Evolutionary conservation across 129 eudicot genomes (phyloP).

Genomic region (Helichrysum umbraculigerum): DNA sequence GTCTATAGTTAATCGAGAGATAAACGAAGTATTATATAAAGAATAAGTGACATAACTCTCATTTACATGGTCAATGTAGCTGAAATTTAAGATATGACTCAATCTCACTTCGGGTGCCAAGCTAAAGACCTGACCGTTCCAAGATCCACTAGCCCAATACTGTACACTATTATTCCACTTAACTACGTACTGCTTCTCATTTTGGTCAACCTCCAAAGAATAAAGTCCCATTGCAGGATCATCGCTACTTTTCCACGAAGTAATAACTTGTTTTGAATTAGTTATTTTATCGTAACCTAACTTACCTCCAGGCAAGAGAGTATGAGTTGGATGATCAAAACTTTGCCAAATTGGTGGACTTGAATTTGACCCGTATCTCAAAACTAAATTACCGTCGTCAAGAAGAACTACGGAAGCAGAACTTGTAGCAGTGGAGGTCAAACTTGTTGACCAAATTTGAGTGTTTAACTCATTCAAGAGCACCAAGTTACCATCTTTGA

Average conservation of each 20-base stretch:
- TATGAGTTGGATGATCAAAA: conserved; percentile 46
- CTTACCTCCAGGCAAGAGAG: conserved; percentile 43
- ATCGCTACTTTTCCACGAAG: conserved; percentile 51
- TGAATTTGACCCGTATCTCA: conserved; percentile 20
- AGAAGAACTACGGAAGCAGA: conserved; percentile 29
- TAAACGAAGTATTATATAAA: conserved; percentile 12
- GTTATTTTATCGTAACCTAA: conserved; percentile 36
- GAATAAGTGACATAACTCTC: conserved; percentile 54
- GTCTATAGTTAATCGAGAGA: conserved; percentile 36
- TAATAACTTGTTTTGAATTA: conserved; percentile 22
- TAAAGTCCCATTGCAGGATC: conserved; percentile 39
- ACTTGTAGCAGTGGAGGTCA: conserved; percentile 17
- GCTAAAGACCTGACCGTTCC: conserved; percentile 37
- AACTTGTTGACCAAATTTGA: conserved; percentile 52
- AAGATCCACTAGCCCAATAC: conserved; percentile 38
- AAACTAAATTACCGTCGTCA: conserved; percentile 46
- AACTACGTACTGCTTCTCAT: neutral
- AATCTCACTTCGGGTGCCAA: conserved; percentile 16
- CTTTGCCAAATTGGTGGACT: conserved; percentile 51
- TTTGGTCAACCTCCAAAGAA: conserved; percentile 26
- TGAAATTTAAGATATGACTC: conserved; percentile 22
- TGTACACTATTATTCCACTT: conserved; percentile 20
- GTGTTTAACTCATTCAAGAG: conserved; percentile 31
- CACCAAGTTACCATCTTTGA: conserved; percentile 46
- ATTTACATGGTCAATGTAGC: conserved; percentile 40